Evolutionary conservation across 352 stramenopile species (phyloP), one percentile per base, ranked within the genome.

Genomic region (Pythium phragmitis): DNA sequence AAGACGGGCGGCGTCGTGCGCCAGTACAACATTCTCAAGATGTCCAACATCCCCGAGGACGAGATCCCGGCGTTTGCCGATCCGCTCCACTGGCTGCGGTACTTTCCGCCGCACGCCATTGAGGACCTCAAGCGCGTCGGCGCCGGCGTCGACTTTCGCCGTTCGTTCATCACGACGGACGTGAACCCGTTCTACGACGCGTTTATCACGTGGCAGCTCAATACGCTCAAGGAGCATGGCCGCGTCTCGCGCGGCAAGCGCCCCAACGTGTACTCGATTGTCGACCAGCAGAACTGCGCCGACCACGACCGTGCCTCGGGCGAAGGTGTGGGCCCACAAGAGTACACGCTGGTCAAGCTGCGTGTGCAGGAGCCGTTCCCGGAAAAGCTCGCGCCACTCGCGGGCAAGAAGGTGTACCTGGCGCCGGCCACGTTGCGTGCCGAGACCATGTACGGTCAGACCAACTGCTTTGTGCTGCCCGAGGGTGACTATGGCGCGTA

Each of bases 381-480:
- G 23, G 79, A 85, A 46, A 92, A 92, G 60, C 68, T 98, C 12
- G 68, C 79, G 36, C 39, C 82, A 7, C 79, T 98, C 23, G 67
- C 73, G 2, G 88, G 85, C 62, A 91, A 97, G 70, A 94, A 94
- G 50, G 93, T 99, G 13, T 99, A 95, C 76, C 73, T 99, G 45
- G 97, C 98, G 5, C 96, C 98, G 2, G 98, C 98, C 6, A 99
- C 98, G 36, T 86, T 99, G 36, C 93, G 98, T 62, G 96, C 98
- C 0, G 98, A 99, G 82, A 99, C 98, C 48, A 99, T 99, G 94
- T 98, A 99, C 74, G 98, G 98, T 52, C 98, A 99, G 87, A 99
- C 98, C 13, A 99, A 99, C 86, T 99, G 97, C 87, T 99, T 99
- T 70, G 96, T 99, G 65, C 86, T 99, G 43, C 98, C 98, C 9